A percentile compares a stretch with the other conserved stretches of the same genome.
Evolutionary conservation across 2,329 filamentous ascomycete species (phyloP).

Genomic region (Sporothrix mexicana): DNA sequence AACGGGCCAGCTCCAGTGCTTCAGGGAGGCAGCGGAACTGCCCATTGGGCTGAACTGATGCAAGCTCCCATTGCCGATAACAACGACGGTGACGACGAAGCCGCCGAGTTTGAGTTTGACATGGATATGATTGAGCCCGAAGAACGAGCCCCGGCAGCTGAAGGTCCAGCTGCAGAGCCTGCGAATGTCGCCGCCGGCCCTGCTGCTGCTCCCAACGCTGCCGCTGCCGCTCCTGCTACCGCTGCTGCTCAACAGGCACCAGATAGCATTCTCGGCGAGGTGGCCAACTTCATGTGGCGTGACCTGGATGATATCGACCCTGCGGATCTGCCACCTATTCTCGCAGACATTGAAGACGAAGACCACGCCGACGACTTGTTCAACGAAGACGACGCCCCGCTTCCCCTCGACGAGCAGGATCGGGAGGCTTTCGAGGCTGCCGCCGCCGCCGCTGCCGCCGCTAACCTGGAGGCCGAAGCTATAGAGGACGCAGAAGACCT

Average conservation of each 20-base stretch:
- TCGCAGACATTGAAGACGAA: slow-evolving; percentile 45
- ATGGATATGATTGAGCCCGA: neutral
- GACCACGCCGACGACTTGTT: slow-evolving; percentile 41
- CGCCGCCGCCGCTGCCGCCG: slow-evolving; percentile 67
- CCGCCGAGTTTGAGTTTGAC: slow-evolving; percentile 20
- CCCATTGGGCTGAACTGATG: slow-evolving; percentile 9
- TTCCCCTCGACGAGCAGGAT: slow-evolving; percentile 53
- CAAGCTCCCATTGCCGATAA: neutral
- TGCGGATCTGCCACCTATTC: slow-evolving; percentile 55
- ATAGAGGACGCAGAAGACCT: slow-evolving; percentile 91
- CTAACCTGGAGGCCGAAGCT: slow-evolving; percentile 74
- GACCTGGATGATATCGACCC: slow-evolving; percentile 60
- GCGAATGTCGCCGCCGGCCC: neutral
- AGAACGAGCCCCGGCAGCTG: neutral
- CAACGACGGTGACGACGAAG: neutral
- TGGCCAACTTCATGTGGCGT: slow-evolving; percentile 69
- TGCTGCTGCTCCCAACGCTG: neutral
- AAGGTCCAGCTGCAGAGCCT: neutral
- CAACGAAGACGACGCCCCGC: slow-evolving; percentile 43
- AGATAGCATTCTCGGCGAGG: slow-evolving; percentile 49
- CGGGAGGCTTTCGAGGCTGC: slow-evolving; percentile 68
- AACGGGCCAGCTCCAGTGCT: neutral
- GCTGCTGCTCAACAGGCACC: slow-evolving; percentile 30
- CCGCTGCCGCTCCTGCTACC: neutral
- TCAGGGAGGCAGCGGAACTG: neutral